Base-by-base conservation (phyloP, 2,329 filamentous ascomycete species). In the Neurospora sp. region DNA sequence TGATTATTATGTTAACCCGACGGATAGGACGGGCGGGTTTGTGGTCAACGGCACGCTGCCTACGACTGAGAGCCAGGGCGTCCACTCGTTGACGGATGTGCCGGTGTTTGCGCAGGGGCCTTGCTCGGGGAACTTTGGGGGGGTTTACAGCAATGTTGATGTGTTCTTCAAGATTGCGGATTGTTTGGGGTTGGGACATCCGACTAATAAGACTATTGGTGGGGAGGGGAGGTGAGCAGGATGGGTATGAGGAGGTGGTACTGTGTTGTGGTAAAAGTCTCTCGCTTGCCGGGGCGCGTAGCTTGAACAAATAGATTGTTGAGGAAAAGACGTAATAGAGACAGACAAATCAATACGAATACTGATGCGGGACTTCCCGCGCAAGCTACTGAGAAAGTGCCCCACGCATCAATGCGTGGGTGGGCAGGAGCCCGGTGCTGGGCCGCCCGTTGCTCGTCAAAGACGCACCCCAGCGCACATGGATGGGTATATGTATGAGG, bases 51-150 rank as follows among this genome's bases (percentile, higher is more conserved):
- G 92, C 67, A 94, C 91, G 0, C 80, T 96, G 19, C 86, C 89
- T 0, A 85, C 88, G 2, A 80, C 79, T 69, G 86, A 90, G 75
- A 78, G 83, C 52, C 86, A 91, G 81, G 92, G 91, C 67, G 91
- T 93, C 19, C 91, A 93, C 82, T 91, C 88, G 33, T 82, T 93
- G 72, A 93, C 91, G 1, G 91, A 93, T 75, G 91, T 93, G 39
- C 89, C 91, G 1, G 89, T 96, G 8, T 76, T 70, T 46, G 75
- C 75, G 10, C 68, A 70, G 82, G 92, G 92, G 0, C 92, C 92
- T 6, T 95, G 92, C 81, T 89, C 93, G 79, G 89, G 92, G 75
- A 81, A 86, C 15, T 96, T 96, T 77, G 87, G 89, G 4, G 91
- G 91, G 69, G 86, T 89, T 3, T 92, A 89, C 74, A 88, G 83